phyloP scores from a whole-genome alignment of 2,329 filamentous ascomycete species.

The Aschersonia sp. region DNA sequence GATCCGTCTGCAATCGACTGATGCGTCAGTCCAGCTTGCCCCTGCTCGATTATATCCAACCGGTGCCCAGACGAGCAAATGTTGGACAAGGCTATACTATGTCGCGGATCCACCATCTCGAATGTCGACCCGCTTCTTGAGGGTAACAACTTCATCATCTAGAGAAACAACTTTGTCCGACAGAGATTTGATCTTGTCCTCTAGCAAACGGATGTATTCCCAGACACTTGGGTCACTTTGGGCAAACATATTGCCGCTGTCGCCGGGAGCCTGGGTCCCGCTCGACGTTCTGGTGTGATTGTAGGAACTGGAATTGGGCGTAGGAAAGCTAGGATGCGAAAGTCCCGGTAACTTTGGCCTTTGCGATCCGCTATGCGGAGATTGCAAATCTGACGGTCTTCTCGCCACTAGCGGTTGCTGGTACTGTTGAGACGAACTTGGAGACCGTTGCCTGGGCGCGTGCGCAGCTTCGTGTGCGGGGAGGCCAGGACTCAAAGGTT shows the following conservation, averaged over 20 bases:
- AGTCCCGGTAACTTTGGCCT: constrained; percentile 22
- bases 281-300: constrained; percentile 26
- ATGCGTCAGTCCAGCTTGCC: no score
- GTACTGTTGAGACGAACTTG: constrained; percentile 49
- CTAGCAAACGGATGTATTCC: constrained; percentile 57
- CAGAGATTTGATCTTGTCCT: constrained; percentile 32
- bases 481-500: constrained; percentile 58
- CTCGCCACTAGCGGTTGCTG: constrained; percentile 46
- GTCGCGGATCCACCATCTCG: constrained; percentile 11
- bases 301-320: constrained; percentile 15
- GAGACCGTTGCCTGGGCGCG: constrained; percentile 44
- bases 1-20: no score
- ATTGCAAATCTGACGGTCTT: constrained; percentile 38
- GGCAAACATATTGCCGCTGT: constrained; percentile 53
- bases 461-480: constrained; percentile 35
- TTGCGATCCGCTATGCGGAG: constrained; percentile 31
- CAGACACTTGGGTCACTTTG: constrained; percentile 49
- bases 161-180: constrained; percentile 19
- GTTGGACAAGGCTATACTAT: not conserved
- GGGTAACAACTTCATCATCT: constrained; percentile 16
- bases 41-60: no score
- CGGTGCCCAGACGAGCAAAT: no score
- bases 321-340: constrained; percentile 20
- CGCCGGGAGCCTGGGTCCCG: constrained; percentile 37
- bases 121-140: constrained; percentile 19